A percentile compares a stretch with the other conserved stretches of the same genome.
Conservation (phyloP, 2,329 filamentous ascomycete species). For the Trichocomaceae sp. region DNA sequence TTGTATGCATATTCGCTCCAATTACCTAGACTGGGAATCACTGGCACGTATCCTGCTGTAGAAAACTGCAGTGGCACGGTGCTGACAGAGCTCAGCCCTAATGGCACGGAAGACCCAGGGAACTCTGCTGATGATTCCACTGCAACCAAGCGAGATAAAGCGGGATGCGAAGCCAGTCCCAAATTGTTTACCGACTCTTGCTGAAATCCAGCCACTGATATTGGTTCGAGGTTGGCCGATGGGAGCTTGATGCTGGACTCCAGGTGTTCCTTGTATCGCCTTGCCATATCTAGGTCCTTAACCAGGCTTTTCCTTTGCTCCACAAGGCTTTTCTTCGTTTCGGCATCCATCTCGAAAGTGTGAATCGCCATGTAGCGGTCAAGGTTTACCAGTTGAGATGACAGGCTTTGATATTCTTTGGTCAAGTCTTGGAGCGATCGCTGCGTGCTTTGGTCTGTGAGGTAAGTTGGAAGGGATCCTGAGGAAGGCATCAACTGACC, state of each 20-base stretch:
- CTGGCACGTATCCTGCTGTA: background rate
- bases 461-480: constrained; percentile 5
- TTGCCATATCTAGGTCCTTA: constrained; percentile 31
- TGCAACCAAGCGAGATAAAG: background rate
- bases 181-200: background rate
- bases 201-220: background rate
- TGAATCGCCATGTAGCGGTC: constrained; percentile 36
- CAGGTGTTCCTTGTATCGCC: constrained; percentile 31
- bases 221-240: background rate
- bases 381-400: constrained; percentile 28
- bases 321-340: constrained; percentile 29
- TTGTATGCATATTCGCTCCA: constrained; percentile 2
- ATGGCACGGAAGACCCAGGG: background rate
- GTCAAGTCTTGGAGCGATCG: constrained; percentile 25
- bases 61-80: constrained; percentile 4
- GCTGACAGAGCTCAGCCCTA: background rate
- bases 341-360: constrained; percentile 30
- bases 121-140: background rate
- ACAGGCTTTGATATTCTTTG: constrained; percentile 26
- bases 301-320: constrained; percentile 33
- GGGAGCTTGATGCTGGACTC: constrained; percentile 20
- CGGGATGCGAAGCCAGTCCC: background rate
- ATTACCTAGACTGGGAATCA: background rate
- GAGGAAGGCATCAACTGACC: constrained; percentile 11
- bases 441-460: constrained; percentile 15